Base-by-base conservation (phyloP, 306 rosid species). In the Sechiopsis laciniata region DNA sequence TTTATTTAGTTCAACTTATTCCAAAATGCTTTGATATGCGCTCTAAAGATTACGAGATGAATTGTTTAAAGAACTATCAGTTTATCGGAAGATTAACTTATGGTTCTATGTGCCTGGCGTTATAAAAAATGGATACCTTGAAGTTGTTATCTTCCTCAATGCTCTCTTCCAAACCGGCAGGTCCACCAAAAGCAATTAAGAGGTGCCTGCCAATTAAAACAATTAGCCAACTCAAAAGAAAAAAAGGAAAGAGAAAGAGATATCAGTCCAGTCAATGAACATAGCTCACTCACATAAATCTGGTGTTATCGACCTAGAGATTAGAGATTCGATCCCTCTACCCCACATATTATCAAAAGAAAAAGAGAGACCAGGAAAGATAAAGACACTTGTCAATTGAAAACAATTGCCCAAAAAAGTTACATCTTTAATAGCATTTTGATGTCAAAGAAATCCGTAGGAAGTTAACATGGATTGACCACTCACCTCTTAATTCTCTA, bases 161-260 rank as follows among this genome's bases (percentile, higher is more conserved):
- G 81, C 96, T 77, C 87, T 94, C 97, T 84, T 94, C 98, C 84
- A 94, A 86, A 67, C 98, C 98, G 78, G 98, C 97, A 82, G 91
- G 88, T 79, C 98, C 98, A 78, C 98, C 97, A 78, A 94, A 94
- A 75, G 98, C 87, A 83, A 94, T 94, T 76, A 90, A 78, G 2
- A 94, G 83, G 81, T 94, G 98, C 85, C 98, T 94, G 77, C 62
- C 62, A 63, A 74, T 75, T 76, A 78, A 7, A 48, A 54, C 37
- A 32, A 32, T 32, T 32, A 32, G 37, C 37, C 37, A 46, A 48
- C 73, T 8, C 29, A 68, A 7, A 10, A 20, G 10, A 0, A 2
- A 46, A 6, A 46, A 0, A 4, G 45, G 0, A 32, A 32, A 32
- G 3, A 32, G 37, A 32, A 32, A 32, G 45, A 37, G 45, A 37